These are phyloP conservation scores for Viola pubescens DNA, from an alignment of 441 rosid species.

Conservation along the genomic window DNA sequence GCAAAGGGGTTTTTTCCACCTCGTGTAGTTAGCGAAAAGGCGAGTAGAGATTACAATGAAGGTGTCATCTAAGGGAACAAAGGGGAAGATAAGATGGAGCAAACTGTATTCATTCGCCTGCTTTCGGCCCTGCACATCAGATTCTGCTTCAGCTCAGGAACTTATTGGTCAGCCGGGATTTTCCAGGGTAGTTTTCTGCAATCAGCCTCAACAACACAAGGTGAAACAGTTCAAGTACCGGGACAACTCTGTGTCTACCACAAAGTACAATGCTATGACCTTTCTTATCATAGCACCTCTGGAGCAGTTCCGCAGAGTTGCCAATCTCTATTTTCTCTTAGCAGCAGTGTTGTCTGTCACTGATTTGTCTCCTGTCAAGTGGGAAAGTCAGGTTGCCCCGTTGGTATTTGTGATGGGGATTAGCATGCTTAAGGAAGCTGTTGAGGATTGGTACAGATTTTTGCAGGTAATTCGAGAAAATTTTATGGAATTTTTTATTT, in stretches of 20 bases:
- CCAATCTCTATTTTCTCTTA: slow-evolving; percentile 56
- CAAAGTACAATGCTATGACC: slow-evolving; percentile 47
- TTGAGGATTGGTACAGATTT: slow-evolving; percentile 68
- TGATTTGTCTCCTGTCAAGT: slow-evolving; percentile 39
- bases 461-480: slow-evolving; percentile 33
- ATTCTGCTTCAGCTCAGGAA: slow-evolving; percentile 21
- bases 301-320: slow-evolving; percentile 69
- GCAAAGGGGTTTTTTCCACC: neutral
- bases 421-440: slow-evolving; percentile 59
- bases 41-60: slow-evolving; percentile 15
- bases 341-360: slow-evolving; percentile 46
- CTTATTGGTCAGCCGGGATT: slow-evolving; percentile 39
- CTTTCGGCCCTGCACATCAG: slow-evolving; percentile 25
- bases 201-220: slow-evolving; percentile 34
- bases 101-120: slow-evolving; percentile 49
- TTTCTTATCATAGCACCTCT: slow-evolving; percentile 59
- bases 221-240: slow-evolving; percentile 37
- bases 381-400: slow-evolving; percentile 47
- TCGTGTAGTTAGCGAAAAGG: neutral
- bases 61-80: slow-evolving; percentile 20
- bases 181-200: slow-evolving; percentile 52
- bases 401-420: slow-evolving; percentile 56
- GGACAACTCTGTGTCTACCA: slow-evolving; percentile 49
- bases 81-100: slow-evolving; percentile 42
- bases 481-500: neutral